Conservation (phyloP, 208 protist species). For the Trypanosomatidae sp. region DNA sequence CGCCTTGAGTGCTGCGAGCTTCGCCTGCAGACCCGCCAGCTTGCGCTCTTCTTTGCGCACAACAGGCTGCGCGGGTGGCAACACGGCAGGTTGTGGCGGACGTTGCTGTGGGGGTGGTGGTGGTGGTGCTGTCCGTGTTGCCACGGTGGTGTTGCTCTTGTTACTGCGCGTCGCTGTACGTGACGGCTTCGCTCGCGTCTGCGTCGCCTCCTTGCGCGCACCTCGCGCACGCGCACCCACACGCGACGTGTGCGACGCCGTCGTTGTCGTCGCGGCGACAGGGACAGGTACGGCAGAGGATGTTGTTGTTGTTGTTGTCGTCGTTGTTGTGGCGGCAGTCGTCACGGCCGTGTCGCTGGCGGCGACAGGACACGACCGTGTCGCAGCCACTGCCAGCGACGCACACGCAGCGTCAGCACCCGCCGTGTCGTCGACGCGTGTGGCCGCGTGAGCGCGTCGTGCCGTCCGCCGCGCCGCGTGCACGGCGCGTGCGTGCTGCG, state of each 20-base stretch:
- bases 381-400: neutral
- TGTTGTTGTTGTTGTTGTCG: conserved; percentile 1
- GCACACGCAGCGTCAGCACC: neutral
- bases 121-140: neutral
- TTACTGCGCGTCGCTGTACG: neutral
- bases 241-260: too few species aligned
- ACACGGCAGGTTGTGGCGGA: too few species aligned
- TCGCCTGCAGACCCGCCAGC: conserved; percentile 71
- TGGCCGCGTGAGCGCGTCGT: neutral
- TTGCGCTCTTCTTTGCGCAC: conserved; percentile 74
- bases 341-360: neutral
- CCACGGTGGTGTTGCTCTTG: neutral
- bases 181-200: too few species aligned
- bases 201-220: too few species aligned
- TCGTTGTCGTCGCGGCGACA: neutral
- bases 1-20: conserved; percentile 51
- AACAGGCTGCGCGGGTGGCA: conserved; percentile 19
- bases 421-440: neutral
- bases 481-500: conserved; percentile 17
- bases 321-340: neutral
- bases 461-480: neutral
- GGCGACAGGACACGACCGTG: too few species aligned
- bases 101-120: too few species aligned
- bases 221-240: too few species aligned
- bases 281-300: neutral